Evolutionary conservation across 192 early-diverging fungal species (phyloP).

Genomic region (Phlyctochytrium planicorne): DNA sequence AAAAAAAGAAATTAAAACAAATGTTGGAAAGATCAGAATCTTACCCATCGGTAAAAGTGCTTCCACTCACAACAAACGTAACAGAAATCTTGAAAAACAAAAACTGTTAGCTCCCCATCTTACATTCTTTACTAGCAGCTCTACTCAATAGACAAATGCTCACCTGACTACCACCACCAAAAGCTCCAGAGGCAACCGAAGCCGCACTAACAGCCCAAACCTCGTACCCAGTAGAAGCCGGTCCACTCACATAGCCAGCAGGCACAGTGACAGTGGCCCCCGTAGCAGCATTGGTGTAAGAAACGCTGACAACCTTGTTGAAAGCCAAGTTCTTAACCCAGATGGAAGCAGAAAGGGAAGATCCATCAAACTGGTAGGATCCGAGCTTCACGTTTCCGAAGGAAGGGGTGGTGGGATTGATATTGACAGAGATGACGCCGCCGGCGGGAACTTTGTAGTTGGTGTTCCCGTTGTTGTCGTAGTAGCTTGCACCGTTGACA

Average conservation of each 20-base stretch:
- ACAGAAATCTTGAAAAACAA: background rate
- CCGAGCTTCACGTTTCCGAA: background rate
- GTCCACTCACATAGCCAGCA: background rate
- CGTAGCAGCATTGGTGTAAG: background rate
- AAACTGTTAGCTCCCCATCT: conserved; percentile 1
- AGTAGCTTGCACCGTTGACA: background rate
- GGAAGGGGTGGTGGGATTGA: background rate
- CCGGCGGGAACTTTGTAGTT: conserved; percentile 1
- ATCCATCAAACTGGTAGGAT: background rate
- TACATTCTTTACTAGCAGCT: no score
- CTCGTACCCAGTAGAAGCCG: background rate
- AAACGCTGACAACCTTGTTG: background rate
- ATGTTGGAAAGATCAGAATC: no score
- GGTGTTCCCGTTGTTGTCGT: conserved; percentile 8
- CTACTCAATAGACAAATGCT: no score
- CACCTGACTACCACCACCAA: no score
- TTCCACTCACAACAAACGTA: background rate
- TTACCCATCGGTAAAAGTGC: background rate
- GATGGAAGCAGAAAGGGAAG: background rate
- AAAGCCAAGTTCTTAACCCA: background rate
- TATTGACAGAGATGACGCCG: background rate
- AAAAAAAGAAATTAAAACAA: no score
- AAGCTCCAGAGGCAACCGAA: background rate
- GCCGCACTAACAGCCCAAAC: background rate
- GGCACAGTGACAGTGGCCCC: background rate